Evolutionary conservation across 768 basidiomycete genomes (phyloP).

Genomic region (Lyophyllum semitale): DNA sequence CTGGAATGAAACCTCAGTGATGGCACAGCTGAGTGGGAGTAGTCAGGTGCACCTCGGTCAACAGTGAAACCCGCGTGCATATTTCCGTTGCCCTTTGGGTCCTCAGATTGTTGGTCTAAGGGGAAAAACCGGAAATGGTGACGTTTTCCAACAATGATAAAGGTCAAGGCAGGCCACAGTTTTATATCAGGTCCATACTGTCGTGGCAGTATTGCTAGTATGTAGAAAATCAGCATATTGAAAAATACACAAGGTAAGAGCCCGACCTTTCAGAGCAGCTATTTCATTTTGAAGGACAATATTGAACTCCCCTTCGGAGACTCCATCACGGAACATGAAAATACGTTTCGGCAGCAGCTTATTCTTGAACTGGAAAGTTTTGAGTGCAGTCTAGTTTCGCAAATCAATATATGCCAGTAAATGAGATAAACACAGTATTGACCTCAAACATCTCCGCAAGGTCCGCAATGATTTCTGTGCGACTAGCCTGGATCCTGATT

Average conservation of each 20-base stretch:
- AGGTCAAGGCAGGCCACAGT: constrained; percentile 49
- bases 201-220: constrained; percentile 16
- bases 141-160: constrained; percentile 63
- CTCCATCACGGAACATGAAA: constrained; percentile 32
- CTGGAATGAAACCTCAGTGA: constrained; percentile 26
- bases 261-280: constrained; percentile 16
- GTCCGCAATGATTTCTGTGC: constrained; percentile 60
- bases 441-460: constrained; percentile 54
- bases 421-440: not conserved
- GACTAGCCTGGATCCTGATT: constrained; percentile 50
- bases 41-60: constrained; percentile 33
- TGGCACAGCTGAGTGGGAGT: too few relatives aligned
- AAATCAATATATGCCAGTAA: not conserved
- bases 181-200: constrained; percentile 39
- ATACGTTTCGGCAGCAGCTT: constrained; percentile 15
- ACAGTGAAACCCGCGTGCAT: constrained; percentile 58
- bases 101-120: constrained; percentile 31
- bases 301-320: constrained; percentile 34
- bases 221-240: not conserved
- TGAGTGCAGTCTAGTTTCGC: constrained; percentile 12
- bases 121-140: constrained; percentile 62
- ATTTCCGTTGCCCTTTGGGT: constrained; percentile 58
- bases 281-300: constrained; percentile 21
- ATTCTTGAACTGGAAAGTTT: constrained; percentile 11
- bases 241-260: not conserved